These are phyloP conservation scores for Aureobasidium musti DNA, from an alignment of 2,329 filamentous ascomycete species.

Conservation along the genomic window DNA sequence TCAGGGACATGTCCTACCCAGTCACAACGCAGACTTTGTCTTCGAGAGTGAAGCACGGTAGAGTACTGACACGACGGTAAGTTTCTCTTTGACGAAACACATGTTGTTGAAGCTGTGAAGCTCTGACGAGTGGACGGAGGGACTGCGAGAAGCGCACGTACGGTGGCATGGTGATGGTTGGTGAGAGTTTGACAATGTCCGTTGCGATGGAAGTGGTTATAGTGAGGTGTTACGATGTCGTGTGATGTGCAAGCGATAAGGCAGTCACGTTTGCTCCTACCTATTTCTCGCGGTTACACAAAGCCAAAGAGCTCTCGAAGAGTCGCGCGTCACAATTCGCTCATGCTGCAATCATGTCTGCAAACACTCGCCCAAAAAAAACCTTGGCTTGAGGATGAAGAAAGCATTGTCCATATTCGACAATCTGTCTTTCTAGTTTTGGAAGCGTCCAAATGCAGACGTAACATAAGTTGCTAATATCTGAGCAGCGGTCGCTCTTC, in stretches of 20 bases:
- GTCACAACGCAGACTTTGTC: slow-evolving; percentile 31
- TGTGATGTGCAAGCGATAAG: neutral
- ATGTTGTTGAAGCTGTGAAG: neutral
- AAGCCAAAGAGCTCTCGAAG: neutral
- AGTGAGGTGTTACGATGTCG: neutral
- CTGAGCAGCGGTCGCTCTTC: neutral
- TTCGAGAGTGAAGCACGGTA: slow-evolving; percentile 31
- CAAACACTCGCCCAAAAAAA: neutral
- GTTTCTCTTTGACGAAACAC: neutral
- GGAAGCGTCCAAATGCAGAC: no score
- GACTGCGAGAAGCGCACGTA: slow-evolving; percentile 24
- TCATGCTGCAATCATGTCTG: slow-evolving; percentile 5
- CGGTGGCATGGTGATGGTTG: slow-evolving; percentile 28
- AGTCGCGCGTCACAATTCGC: slow-evolving; percentile 12
- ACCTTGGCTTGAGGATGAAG: neutral
- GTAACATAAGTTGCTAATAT: no score
- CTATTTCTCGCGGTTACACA: neutral
- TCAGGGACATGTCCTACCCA: slow-evolving; percentile 23
- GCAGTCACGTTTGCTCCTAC: neutral
- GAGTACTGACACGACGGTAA: slow-evolving; percentile 29
- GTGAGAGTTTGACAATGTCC: no score
- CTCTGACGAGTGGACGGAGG: slow-evolving; percentile 2
- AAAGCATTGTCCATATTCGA: neutral
- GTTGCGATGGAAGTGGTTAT: neutral
- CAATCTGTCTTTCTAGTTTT: no score